A percentile compares a stretch with the other conserved stretches of the same genome.
These are phyloP conservation scores for Cantharellus cinnabarinus DNA, from an alignment of 768 basidiomycete genomes.

Conservation along the genomic window DNA sequence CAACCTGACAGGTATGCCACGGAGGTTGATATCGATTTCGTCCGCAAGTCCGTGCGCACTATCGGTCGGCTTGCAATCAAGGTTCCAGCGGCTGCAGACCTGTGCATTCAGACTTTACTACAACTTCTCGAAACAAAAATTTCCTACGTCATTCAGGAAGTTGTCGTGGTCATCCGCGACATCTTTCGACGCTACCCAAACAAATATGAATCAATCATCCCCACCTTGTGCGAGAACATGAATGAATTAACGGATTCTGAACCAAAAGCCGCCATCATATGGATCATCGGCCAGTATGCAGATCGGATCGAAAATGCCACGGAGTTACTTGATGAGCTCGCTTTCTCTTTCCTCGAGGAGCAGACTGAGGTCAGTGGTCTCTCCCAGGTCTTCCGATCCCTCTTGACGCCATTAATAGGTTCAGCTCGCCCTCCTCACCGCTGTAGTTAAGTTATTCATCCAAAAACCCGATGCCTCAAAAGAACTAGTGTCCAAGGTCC, in stretches of 20 bases:
- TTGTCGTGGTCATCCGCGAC: slow-evolving; percentile 92
- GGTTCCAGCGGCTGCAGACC: slow-evolving; percentile 72
- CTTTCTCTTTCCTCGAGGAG: slow-evolving; percentile 80
- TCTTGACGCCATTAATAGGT: slow-evolving; percentile 31
- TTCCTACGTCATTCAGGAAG: slow-evolving; percentile 91
- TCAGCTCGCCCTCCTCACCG: slow-evolving; percentile 84
- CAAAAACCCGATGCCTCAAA: slow-evolving; percentile 78
- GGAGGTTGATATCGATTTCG: slow-evolving; percentile 96
- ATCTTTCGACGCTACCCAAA: slow-evolving; percentile 95
- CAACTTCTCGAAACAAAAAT: slow-evolving; percentile 83
- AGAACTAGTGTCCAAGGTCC: slow-evolving; percentile 77
- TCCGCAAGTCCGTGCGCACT: slow-evolving; percentile 90
- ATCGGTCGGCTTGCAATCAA: slow-evolving; percentile 98
- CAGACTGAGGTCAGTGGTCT: slow-evolving; percentile 50
- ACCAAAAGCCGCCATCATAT: slow-evolving; percentile 91
- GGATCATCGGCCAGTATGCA: slow-evolving; percentile 94
- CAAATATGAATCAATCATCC: slow-evolving; percentile 90
- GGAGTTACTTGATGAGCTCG: slow-evolving; percentile 79
- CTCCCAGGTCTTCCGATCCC: neutral
- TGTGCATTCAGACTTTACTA: slow-evolving; percentile 73
- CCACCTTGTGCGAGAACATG: slow-evolving; percentile 77
- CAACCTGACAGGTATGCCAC: slow-evolving; percentile 59
- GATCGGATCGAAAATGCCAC: slow-evolving; percentile 90
- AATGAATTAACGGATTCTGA: slow-evolving; percentile 89
- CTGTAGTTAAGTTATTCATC: slow-evolving; percentile 89